Conservation (phyloP, 2,329 filamentous ascomycete genomes). For the Cladosporium sp. region DNA sequence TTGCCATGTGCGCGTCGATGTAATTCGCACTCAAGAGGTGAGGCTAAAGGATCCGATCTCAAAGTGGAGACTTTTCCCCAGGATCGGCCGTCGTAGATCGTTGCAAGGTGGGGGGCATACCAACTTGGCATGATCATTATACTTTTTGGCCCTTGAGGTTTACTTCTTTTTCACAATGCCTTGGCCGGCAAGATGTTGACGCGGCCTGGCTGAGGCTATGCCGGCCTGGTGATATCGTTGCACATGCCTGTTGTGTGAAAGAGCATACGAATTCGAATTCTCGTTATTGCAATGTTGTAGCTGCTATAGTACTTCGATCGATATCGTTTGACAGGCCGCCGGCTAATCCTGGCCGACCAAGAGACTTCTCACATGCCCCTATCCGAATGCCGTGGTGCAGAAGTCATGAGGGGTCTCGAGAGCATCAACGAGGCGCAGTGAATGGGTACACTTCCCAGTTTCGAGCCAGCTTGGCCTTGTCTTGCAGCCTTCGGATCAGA, state of each 20-base stretch:
- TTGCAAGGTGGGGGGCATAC: background rate
- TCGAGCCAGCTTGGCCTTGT: background rate
- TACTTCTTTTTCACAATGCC: conserved; percentile 3
- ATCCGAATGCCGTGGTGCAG: no score
- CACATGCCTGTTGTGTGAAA: no score
- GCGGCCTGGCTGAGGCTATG: conserved; percentile 4
- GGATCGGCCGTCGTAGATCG: background rate
- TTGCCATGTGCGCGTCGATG: background rate
- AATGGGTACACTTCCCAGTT: no score
- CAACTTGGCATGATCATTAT: conserved; percentile 5
- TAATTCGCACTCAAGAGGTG: background rate
- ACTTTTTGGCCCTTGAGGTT: background rate
- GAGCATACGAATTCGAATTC: no score
- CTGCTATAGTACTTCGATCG: no score
- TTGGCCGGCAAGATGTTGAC: conserved; percentile 7
- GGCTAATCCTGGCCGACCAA: no score
- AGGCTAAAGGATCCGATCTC: background rate
- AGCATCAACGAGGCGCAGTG: no score
- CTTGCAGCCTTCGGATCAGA: background rate
- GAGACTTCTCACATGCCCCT: no score
- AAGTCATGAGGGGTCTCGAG: no score
- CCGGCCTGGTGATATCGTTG: background rate
- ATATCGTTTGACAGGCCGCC: no score
- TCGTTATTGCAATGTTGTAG: no score
- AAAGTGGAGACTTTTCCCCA: background rate